Evolutionary conservation across 2,329 filamentous ascomycete genomes (phyloP), one percentile per base, ranked within the genome.

Genomic region (Calycina herbarum): DNA sequence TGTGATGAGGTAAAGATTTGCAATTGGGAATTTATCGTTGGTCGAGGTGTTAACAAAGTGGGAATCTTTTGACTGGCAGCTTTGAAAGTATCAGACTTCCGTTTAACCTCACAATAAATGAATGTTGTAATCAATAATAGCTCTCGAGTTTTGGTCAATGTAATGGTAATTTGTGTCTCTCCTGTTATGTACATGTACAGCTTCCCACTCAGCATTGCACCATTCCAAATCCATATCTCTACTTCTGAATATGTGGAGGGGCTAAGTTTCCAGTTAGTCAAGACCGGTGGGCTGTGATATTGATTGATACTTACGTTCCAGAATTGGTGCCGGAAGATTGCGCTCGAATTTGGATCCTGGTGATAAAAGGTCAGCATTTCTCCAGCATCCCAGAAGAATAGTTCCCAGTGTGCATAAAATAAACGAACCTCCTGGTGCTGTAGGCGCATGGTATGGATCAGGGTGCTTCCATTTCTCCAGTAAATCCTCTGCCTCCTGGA

Each of bases 391-490:
- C 13, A 51, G 7, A 61, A 33, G 5, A 57, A 38, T 5, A 24
- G 7, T 15, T 27, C 48, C 29, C 24, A 56, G 24, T 51, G 45
- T 51, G 35, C n/a, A 51, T 1, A 11, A 15, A 58, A 8, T 31
- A 40, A 61, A 67, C 85, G 70, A 82, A 95, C 94, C 95, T 85
- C 95, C 95, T 11, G 95, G 95, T 48, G 95, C 94, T 54, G 93
- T 96, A 15, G 95, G 95, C 70, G 90, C 87, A 72, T 86, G 83
- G 78, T 97, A 98, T 38, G 95, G 94, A 78, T 99, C 95, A 3
- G 95, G 95, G 76, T 99, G 95, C 82, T 98, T 98, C 94, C 94
- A 99, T 79, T 89, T 91, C 75, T 95, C 88, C 69, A 99, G 82
- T 66, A 97, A 78, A 72, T 90, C 90, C 79, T 98, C 94, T 4